These are phyloP conservation scores for Aspergillus sp. DNA, from an alignment of 2,329 filamentous ascomycete genomes.

Conservation along the genomic window DNA sequence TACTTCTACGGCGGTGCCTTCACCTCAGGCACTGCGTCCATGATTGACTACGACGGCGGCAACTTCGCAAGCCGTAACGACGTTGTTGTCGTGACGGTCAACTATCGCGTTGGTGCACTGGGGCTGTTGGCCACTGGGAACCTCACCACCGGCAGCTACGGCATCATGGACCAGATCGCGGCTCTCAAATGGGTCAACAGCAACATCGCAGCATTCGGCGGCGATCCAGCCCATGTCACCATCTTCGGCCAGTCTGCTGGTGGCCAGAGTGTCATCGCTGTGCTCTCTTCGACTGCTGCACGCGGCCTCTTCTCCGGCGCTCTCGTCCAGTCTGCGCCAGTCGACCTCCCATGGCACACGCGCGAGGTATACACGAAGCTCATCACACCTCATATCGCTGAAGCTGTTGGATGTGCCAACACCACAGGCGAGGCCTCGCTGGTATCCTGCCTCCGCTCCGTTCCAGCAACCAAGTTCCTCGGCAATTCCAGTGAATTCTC, in stretches of 20 bases:
- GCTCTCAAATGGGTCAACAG: conserved; percentile 29
- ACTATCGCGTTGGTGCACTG: conserved; percentile 35
- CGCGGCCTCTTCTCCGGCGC: conserved; percentile 29
- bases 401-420: conserved; percentile 24
- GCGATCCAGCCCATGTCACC: conserved; percentile 32
- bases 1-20: conserved; percentile 38
- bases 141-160: conserved; percentile 34
- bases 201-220: conserved; percentile 28
- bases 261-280: conserved; percentile 52
- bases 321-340: conserved; percentile 26
- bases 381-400: conserved; percentile 20
- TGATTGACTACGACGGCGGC: conserved; percentile 34
- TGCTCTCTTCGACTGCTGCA: conserved; percentile 27
- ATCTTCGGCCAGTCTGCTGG: conserved; percentile 39
- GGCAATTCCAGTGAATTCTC: conserved; percentile 22
- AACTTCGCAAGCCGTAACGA: conserved; percentile 38
- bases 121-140: conserved; percentile 36
- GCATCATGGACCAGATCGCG: conserved; percentile 33
- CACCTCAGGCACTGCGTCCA: conserved; percentile 26
- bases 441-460: conserved; percentile 23
- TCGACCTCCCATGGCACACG: conserved; percentile 29
- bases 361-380: conserved; percentile 23
- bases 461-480: conserved; percentile 22
- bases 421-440: conserved; percentile 12
- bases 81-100: conserved; percentile 36